These are phyloP conservation scores for Paspalum vaginatum DNA, from an alignment of 176 grass and related monocot species.

Conservation along the genomic window DNA sequence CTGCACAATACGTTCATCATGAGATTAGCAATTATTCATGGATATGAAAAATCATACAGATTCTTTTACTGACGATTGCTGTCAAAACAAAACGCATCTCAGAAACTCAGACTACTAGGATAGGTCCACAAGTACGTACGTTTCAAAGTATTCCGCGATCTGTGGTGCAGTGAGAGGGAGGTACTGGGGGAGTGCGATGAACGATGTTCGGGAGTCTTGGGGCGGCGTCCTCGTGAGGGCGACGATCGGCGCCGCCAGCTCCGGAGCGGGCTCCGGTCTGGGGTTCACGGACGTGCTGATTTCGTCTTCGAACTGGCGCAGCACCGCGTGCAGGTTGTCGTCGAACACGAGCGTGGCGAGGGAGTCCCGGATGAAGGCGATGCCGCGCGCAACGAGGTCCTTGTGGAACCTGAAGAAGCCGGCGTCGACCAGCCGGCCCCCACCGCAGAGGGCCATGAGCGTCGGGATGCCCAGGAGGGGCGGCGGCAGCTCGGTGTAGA, in stretches of 20 bases:
- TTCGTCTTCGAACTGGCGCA: not conserved
- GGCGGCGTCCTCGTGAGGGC: not conserved
- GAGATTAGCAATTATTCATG: not conserved
- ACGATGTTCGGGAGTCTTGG: not conserved
- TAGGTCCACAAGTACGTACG: not conserved
- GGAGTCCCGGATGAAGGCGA: not conserved
- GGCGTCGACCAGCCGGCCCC: not conserved
- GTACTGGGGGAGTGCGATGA: not conserved
- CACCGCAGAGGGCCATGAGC: not conserved
- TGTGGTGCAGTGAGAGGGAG: not conserved
- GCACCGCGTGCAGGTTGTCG: not conserved
- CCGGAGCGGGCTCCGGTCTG: not conserved
- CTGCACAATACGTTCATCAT: not conserved
- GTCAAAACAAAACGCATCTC: not conserved
- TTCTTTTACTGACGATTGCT: not conserved
- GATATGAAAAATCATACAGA: too few species aligned
- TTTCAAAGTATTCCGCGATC: not conserved
- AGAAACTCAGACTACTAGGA: too few species aligned
- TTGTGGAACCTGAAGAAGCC: conserved; percentile 35
- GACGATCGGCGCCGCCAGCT: not conserved
- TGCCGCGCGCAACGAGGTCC: not conserved
- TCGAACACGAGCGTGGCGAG: not conserved
- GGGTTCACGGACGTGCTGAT: not conserved
- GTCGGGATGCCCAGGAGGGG: not conserved
- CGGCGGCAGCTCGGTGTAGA: not conserved